Base-by-base conservation (phyloP, 257 asterid species). In the Leonotis leonurus region DNA sequence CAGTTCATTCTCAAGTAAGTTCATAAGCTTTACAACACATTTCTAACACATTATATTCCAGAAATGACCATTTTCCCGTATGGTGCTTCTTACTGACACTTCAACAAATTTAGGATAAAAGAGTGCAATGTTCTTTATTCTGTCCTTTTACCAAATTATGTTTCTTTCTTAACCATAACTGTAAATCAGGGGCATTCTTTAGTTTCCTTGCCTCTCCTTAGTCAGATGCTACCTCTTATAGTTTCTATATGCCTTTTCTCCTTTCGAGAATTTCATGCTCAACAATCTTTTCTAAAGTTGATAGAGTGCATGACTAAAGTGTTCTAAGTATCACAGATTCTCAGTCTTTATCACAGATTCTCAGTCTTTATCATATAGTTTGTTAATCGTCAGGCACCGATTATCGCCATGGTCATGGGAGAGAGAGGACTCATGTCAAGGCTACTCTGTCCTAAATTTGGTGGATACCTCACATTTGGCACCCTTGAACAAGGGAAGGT, bases 331-430 rank as follows among this genome's bases (percentile, higher is more conserved):
- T 56, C 14, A 24, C 53, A 61, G 39, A 46, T 62, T 46, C 64
- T 62, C 55, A 58, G 21, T 52, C 35, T 51, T 56, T 26, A 35
- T 50, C 48, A 41, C 62, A 32, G 39, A 46, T 62, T 46, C 64
- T 62, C 55, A 58, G 21, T 52, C 35, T 51, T 56, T 26, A 35
- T 50, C 48, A 41, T 67, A 32, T 72, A 59, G 20, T 56, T 1
- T 68, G 53, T 71, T 70, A 33, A 64, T 68, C 58, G 29, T 65
- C 84, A 93, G 99, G 80, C 85, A 51, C 99, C 99, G 21, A 89
- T 89, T 48, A 93, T 93, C 65, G 95, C 96, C 11, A 73, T 93
- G 97, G 97, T 89, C 68, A 93, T 93, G 99, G 97, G 97, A 32
- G 99, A 93, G 80, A 81, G 88, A 74, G 99, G 99, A 64, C 70